Evolutionary conservation across 2,329 filamentous ascomycete species (phyloP).

Genomic region (Alternaria dauci): DNA sequence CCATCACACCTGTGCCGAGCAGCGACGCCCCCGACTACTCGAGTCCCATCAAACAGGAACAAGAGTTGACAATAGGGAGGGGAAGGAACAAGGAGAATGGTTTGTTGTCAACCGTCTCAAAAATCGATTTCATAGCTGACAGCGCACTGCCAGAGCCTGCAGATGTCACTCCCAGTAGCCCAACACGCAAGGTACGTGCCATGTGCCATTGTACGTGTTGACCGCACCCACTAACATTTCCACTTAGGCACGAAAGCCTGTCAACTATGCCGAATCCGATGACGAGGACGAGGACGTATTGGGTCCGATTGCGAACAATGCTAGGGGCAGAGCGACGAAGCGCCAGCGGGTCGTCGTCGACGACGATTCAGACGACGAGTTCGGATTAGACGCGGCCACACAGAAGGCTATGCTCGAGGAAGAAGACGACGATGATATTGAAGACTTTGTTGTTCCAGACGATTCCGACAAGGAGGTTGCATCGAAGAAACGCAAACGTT

Average conservation of each 20-base stretch:
- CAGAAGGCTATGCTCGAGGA: conserved; percentile 65
- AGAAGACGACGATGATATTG: conserved; percentile 79
- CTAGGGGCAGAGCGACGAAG: conserved; percentile 60
- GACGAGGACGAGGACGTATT: conserved; percentile 73
- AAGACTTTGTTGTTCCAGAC: conserved; percentile 87
- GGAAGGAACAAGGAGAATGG: conserved; percentile 64
- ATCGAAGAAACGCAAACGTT: conserved; percentile 75
- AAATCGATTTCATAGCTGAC: conserved; percentile 55
- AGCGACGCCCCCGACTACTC: conserved; percentile 75
- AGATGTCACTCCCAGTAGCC: conserved; percentile 69
- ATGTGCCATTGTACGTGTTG: not conserved
- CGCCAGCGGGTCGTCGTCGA: conserved; percentile 70
- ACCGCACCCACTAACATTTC: conserved; percentile 15
- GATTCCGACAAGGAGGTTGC: conserved; percentile 75
- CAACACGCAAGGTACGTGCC: conserved; percentile 75
- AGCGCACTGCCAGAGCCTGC: conserved; percentile 53
- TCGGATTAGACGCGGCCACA: conserved; percentile 65
- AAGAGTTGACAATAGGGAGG: conserved; percentile 55
- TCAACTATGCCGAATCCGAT: conserved; percentile 87
- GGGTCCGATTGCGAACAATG: conserved; percentile 59
- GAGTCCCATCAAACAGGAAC: conserved; percentile 73
- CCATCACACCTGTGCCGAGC: conserved; percentile 78
- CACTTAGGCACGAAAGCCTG: conserved; percentile 65
- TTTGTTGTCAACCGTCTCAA: conserved; percentile 54
- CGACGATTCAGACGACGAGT: conserved; percentile 71